Evolutionary conservation across 2,329 filamentous ascomycete species (phyloP).

Genomic region (Achaetomium macrosporum): DNA sequence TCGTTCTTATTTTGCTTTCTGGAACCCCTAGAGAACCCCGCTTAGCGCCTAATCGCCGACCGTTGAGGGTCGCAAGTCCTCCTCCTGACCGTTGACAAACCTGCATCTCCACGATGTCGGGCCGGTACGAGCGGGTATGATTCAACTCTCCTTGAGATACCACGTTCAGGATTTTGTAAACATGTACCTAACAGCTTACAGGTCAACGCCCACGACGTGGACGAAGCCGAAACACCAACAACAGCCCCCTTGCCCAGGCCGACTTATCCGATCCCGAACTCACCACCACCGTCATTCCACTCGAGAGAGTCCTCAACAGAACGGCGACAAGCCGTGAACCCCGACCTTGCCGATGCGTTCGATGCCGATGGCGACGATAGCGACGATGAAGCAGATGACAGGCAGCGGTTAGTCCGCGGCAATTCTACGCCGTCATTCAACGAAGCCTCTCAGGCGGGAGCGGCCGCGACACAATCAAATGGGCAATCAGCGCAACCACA

Average conservation of each 20-base stretch:
- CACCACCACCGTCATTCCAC: conserved; percentile 77
- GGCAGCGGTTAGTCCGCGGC: conserved; percentile 77
- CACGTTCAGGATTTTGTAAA: background rate
- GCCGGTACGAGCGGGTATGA: conserved; percentile 54
- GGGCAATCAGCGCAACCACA: conserved; percentile 23
- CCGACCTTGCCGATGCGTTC: conserved; percentile 88
- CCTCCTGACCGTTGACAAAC: background rate
- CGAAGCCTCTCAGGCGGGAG: conserved; percentile 14
- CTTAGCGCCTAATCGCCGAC: background rate
- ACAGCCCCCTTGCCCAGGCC: conserved; percentile 30
- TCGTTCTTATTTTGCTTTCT: too few species aligned
- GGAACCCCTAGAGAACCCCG: too few species aligned
- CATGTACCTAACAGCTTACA: conserved; percentile 27
- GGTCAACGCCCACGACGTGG: conserved; percentile 55
- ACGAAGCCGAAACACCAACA: conserved; percentile 39
- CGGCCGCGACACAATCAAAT: conserved; percentile 15
- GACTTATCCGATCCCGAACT: conserved; percentile 44
- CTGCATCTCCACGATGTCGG: conserved; percentile 38
- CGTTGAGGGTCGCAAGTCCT: background rate
- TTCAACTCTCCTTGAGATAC: background rate
- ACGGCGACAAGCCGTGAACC: conserved; percentile 52
- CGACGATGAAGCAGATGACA: conserved; percentile 71
- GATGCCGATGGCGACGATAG: conserved; percentile 73
- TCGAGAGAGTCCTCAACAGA: conserved; percentile 64
- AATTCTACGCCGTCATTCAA: conserved; percentile 34